phyloP scores from a whole-genome alignment of 1,284 basidiomycete species.

The Tylopilus sp. region DNA sequence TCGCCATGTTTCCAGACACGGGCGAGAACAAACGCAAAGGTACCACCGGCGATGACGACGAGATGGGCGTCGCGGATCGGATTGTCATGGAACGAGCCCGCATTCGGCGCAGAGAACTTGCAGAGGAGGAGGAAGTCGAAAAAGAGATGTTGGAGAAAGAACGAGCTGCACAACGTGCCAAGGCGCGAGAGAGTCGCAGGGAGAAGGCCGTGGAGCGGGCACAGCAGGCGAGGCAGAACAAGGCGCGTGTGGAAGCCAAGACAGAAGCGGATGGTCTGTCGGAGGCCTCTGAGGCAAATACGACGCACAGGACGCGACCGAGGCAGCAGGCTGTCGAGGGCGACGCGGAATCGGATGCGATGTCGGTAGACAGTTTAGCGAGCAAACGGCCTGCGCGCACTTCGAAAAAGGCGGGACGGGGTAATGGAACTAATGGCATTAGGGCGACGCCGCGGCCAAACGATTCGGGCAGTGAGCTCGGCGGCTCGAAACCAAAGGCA shows the following conservation, averaged over 20 bases:
- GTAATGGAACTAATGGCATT: not conserved
- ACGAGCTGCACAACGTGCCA: slow-evolving; percentile 26
- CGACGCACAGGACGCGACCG: slow-evolving; percentile 1
- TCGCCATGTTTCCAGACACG: slow-evolving; percentile 72
- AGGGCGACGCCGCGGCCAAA: not conserved
- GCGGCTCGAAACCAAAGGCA: not conserved
- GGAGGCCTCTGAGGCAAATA: slow-evolving; percentile 12
- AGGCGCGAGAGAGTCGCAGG: slow-evolving; percentile 27
- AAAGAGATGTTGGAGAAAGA: slow-evolving; percentile 36
- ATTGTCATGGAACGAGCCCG: slow-evolving; percentile 68
- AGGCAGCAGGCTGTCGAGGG: not conserved
- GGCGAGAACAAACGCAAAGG: slow-evolving; percentile 46
- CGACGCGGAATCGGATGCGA: slow-evolving; percentile 27
- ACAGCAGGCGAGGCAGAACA: slow-evolving; percentile 17
- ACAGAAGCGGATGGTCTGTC: not conserved
- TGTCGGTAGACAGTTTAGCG: slow-evolving; percentile 29
- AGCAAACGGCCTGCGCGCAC: slow-evolving; percentile 8
- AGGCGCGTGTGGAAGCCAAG: not conserved
- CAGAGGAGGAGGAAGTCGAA: slow-evolving; percentile 53
- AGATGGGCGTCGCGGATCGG: slow-evolving; percentile 49
- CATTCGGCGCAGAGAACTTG: slow-evolving; percentile 59
- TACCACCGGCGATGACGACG: slow-evolving; percentile 34
- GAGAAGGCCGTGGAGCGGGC: slow-evolving; percentile 23
- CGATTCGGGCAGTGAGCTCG: slow-evolving; percentile 8
- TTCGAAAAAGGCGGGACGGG: slow-evolving; percentile 2